Evolutionary conservation across 2,329 filamentous ascomycete genomes (phyloP), one percentile per base, ranked within the genome.

Genomic region (Fusarium nurragi): DNA sequence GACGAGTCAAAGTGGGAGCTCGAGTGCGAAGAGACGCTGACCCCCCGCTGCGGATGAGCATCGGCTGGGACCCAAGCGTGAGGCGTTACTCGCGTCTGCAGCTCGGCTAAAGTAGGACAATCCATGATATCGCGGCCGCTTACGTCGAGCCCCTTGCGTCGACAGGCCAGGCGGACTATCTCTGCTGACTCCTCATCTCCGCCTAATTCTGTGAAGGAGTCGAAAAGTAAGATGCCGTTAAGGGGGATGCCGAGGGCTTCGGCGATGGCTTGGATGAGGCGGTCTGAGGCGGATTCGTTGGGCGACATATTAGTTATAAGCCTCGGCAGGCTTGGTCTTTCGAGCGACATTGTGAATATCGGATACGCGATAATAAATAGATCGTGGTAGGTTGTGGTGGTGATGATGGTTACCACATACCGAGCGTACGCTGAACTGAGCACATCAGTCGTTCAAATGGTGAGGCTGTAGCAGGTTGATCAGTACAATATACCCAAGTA

Each of bases 131-230:
- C 81, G 44, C 75, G 73, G 4, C 75, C 72, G 34, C 71, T 74
- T 5, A 80, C 69, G 25, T 77, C 77, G n/a, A 75, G 69, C 13
- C 67, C 69, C 34, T 57, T 61, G 25, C 49, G 65, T 55, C 50
- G 47, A 30, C 70, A 72, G 8, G 61, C 50, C 19, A 47, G 26
- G 6, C 57, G 53, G 18, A 72, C 36, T 8, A 38, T 23, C 13
- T 66, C 41, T 67, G 78, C 79, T n/a, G 73, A 67, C 19, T 73
- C 67, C 25, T 75, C 73, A 60, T 78, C 74, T 44, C 81, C 79
- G 32, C 81, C 81, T 10, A 82, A 70, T 22, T 83, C 80, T 40
- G 68, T 64, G 50, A 83, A 83, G 13, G 81, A 83, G 56, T 80
- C 77, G 54, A 78, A 74, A 8, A 78, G 67, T 14, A 74, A 69